These are phyloP conservation scores for Psidium guajava DNA, from an alignment of 345 rosid species.

Conservation along the genomic window DNA sequence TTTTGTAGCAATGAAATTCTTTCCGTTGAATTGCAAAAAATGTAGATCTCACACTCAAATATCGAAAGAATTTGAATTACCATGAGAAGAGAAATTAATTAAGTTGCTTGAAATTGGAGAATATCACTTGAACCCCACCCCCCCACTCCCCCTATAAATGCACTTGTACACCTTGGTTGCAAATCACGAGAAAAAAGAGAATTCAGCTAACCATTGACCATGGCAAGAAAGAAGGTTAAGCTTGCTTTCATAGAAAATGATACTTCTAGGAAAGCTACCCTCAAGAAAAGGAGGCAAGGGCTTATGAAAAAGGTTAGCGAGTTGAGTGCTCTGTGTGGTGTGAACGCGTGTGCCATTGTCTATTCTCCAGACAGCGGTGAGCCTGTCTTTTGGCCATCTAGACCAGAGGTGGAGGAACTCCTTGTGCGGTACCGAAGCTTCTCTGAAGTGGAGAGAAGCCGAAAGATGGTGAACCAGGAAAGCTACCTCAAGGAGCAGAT, in stretches of 20 bases:
- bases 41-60: background rate
- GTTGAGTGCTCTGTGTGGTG: slow-evolving; percentile 23
- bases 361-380: slow-evolving; percentile 24
- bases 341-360: slow-evolving; percentile 17
- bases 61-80: background rate
- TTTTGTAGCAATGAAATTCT: background rate
- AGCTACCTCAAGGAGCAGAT: background rate
- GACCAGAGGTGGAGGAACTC: background rate
- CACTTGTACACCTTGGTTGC: background rate
- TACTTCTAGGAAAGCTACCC: slow-evolving; percentile 27
- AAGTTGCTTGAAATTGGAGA: background rate
- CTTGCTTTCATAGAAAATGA: slow-evolving; percentile 27
- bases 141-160: background rate
- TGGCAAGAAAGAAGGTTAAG: slow-evolving; percentile 41
- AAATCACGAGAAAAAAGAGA: background rate
- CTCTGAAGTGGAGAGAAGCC: slow-evolving; percentile 8
- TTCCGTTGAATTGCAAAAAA: background rate
- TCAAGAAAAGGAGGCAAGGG: slow-evolving; percentile 30
- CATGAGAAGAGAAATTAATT: background rate
- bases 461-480: slow-evolving; percentile 12
- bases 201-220: background rate
- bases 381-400: slow-evolving; percentile 29
- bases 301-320: slow-evolving; percentile 39
- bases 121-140: background rate
- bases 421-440: slow-evolving; percentile 5